Conservation (phyloP, 768 basidiomycete species). For the Naganishia vaughanmartiniae region DNA sequence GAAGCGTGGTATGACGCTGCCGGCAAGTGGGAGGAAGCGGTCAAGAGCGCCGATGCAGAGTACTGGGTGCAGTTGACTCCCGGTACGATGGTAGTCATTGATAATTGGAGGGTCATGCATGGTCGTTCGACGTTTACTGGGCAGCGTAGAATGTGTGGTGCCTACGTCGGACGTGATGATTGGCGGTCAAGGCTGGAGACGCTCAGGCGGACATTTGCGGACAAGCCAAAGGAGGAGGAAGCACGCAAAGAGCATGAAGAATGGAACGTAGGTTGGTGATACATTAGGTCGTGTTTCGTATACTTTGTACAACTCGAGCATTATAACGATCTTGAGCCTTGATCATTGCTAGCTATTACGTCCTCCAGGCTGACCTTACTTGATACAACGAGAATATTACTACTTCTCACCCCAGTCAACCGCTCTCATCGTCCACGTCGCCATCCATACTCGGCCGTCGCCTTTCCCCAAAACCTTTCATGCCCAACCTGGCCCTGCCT, state of each 20-base stretch:
- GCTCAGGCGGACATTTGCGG: conserved; percentile 35
- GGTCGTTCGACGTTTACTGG: conserved; percentile 89
- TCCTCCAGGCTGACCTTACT: neutral
- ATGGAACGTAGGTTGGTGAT: conserved; percentile 37
- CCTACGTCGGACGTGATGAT: conserved; percentile 89
- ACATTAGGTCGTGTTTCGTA: neutral
- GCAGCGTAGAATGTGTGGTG: conserved; percentile 87
- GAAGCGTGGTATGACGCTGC: conserved; percentile 86
- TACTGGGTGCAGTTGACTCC: conserved; percentile 87
- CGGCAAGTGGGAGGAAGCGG: conserved; percentile 68
- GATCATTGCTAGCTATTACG: neutral
- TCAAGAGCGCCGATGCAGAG: conserved; percentile 78
- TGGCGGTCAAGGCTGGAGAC: conserved; percentile 68
- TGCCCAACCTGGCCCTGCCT: conserved; percentile 8
- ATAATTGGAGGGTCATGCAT: conserved; percentile 91
- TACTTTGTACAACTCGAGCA: neutral
- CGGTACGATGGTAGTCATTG: conserved; percentile 81
- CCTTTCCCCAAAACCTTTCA: conserved; percentile 19
- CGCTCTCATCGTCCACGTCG: conserved; percentile 28
- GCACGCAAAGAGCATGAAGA: conserved; percentile 29
- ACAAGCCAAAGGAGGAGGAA: conserved; percentile 22
- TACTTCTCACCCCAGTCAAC: neutral
- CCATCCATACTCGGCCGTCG: conserved; percentile 21
- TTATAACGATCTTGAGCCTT: neutral
- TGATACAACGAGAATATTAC: neutral